phyloP scores from a whole-genome alignment of 441 rosid species.

The Erodium chrysanthum region DNA sequence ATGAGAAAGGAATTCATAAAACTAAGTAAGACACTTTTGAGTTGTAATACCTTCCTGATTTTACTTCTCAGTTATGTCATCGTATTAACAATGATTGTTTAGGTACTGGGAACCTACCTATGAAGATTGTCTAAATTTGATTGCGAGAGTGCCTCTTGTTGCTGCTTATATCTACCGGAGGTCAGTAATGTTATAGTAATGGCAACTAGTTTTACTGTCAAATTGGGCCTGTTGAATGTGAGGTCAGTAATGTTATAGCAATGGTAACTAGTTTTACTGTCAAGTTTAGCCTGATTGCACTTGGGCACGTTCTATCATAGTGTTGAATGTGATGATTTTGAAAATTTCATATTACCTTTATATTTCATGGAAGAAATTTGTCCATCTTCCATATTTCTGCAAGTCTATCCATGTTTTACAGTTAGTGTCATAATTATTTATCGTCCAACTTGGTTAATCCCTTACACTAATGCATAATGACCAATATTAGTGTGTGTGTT shows the following conservation, averaged over 20 bases:
- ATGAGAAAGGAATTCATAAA: slow-evolving; percentile 78
- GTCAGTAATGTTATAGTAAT: slow-evolving; percentile 31
- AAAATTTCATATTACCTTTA: neutral
- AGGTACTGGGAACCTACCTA: slow-evolving; percentile 97
- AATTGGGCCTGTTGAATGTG: neutral
- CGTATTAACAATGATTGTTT: slow-evolving; percentile 19
- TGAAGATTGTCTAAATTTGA: slow-evolving; percentile 82
- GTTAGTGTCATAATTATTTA: neutral
- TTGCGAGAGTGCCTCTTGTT: slow-evolving; percentile 73
- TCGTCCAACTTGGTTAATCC: neutral
- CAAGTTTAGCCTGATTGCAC: neutral
- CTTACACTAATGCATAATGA: neutral
- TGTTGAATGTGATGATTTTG: neutral
- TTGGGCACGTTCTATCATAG: no score
- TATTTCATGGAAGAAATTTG: neutral
- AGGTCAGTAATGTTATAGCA: slow-evolving; percentile 41
- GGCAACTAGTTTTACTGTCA: neutral
- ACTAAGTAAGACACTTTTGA: slow-evolving; percentile 47
- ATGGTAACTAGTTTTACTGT: neutral
- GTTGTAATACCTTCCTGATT: slow-evolving; percentile 13
- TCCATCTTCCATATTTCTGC: neutral
- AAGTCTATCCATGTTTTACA: neutral
- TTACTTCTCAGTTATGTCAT: slow-evolving; percentile 17
- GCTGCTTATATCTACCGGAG: slow-evolving; percentile 85
- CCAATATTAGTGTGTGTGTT: neutral